phyloP scores from a whole-genome alignment of 768 basidiomycete genomes.

The Tylopilus sp. region DNA sequence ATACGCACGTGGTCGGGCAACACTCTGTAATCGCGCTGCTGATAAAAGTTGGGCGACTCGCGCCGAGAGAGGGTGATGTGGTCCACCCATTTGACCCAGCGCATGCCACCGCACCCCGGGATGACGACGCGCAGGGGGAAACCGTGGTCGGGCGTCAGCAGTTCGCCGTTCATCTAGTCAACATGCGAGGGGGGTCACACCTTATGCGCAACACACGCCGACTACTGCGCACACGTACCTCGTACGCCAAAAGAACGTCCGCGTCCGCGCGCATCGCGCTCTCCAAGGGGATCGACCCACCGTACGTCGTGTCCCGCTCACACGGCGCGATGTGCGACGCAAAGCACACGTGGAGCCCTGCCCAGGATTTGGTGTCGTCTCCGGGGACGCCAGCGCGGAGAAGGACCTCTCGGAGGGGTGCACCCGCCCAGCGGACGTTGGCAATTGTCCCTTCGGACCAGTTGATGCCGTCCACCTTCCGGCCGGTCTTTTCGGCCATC shows the following conservation, averaged over 20 bases:
- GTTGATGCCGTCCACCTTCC: constrained; percentile 49
- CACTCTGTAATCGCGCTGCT: constrained; percentile 69
- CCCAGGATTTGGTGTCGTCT: constrained; percentile 17
- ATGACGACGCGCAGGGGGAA: constrained; percentile 65
- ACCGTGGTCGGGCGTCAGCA: constrained; percentile 57
- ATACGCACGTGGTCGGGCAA: constrained; percentile 46
- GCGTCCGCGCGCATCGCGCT: constrained; percentile 44
- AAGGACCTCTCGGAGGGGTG: constrained; percentile 55
- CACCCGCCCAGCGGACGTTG: constrained; percentile 67
- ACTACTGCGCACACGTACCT: constrained; percentile 34
- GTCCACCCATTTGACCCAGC: constrained; percentile 78
- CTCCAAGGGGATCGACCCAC: constrained; percentile 56
- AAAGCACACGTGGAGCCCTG: constrained; percentile 53
- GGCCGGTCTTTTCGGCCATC: constrained; percentile 53
- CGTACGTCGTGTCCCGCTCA: constrained; percentile 60
- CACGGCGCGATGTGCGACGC: constrained; percentile 57
- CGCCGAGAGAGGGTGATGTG: constrained; percentile 46
- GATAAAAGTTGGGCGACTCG: constrained; percentile 69
- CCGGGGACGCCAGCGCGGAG: constrained; percentile 38
- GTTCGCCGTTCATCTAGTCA: constrained; percentile 57
- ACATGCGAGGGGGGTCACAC: background rate
- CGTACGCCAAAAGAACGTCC: constrained; percentile 60
- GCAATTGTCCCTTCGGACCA: constrained; percentile 71
- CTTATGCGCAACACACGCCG: too few species aligned
- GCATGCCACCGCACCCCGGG: constrained; percentile 64